A percentile compares a stretch with the other conserved stretches of the same genome.
phyloP scores from a whole-genome alignment of 2,329 filamentous ascomycete genomes.

The Balansia obtecta region DNA sequence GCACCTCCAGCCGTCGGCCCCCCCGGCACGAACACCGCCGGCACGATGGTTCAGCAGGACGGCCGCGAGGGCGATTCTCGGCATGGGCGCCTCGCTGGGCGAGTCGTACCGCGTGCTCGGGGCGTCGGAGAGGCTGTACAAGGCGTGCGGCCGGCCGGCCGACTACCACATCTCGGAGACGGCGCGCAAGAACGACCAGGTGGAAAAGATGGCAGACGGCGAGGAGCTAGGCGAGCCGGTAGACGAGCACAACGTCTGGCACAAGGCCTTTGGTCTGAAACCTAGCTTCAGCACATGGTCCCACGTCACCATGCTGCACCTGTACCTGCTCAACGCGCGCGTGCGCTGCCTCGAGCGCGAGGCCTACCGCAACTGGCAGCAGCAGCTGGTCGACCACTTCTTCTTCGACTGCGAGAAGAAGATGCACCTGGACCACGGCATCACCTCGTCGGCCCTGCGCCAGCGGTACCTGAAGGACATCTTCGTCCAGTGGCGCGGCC shows the following conservation, averaged over 20 bases:
- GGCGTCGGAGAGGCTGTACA: constrained; percentile 66
- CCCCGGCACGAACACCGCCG: constrained; percentile 2
- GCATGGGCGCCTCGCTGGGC: constrained; percentile 20
- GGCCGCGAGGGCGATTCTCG: constrained; percentile 18
- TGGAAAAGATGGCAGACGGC: constrained; percentile 62
- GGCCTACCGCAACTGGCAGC: constrained; percentile 65
- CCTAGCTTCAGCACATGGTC: constrained; percentile 95
- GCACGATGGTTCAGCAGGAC: constrained; percentile 26
- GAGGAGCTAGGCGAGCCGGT: constrained; percentile 58
- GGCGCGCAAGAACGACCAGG: constrained; percentile 49
- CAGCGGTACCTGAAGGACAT: constrained; percentile 72
- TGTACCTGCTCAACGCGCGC: constrained; percentile 80
- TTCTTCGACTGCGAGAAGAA: constrained; percentile 79
- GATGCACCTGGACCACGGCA: constrained; percentile 70
- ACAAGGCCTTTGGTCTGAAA: constrained; percentile 62
- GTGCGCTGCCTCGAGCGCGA: constrained; percentile 65
- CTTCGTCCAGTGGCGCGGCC: constrained; percentile 84
- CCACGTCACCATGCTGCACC: constrained; percentile 89
- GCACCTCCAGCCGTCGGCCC: not conserved
- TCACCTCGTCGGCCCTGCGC: constrained; percentile 44
- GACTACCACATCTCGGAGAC: constrained; percentile 64
- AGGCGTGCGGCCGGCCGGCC: constrained; percentile 59
- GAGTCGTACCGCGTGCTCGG: constrained; percentile 64
- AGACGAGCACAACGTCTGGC: constrained; percentile 44
- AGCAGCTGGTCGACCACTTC: constrained; percentile 88